A percentile compares a stretch with the other conserved stretches of the same genome.
These are phyloP conservation scores for Achaetomiella virescens DNA, from an alignment of 495 filamentous ascomycete genomes.

Conservation along the genomic window DNA sequence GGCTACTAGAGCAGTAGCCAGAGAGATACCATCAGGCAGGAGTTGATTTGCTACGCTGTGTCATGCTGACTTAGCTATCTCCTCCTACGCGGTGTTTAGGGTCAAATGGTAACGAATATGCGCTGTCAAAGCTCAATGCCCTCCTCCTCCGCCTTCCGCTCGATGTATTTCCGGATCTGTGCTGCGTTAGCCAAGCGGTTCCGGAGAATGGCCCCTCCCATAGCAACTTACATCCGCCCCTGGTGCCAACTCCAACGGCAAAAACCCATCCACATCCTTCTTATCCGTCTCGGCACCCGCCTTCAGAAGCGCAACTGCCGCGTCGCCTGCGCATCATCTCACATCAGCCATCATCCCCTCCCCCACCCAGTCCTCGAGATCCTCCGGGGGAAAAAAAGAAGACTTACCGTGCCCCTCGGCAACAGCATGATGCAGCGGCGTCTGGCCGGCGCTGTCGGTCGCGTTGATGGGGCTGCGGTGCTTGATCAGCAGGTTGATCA, in stretches of 20 bases:
- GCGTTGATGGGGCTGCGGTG: constrained; percentile 79
- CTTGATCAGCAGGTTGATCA: constrained; percentile 74
- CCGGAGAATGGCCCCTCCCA: not conserved
- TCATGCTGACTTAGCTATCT: constrained; percentile 1
- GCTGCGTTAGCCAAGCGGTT: not conserved
- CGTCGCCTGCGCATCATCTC: constrained; percentile 48
- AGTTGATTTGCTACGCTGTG: not conserved
- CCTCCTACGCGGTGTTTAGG: not conserved
- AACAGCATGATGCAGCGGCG: constrained; percentile 87
- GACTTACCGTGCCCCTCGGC: constrained; percentile 75
- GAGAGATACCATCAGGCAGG: constrained; percentile 5
- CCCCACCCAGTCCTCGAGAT: not conserved
- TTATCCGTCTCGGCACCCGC: constrained; percentile 79
- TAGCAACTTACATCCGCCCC: constrained; percentile 49
- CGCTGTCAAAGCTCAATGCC: constrained; percentile 60
- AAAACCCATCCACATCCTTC: constrained; percentile 61
- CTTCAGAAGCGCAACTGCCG: constrained; percentile 74
- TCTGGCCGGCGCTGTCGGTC: constrained; percentile 76
- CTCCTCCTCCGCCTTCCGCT: constrained; percentile 74
- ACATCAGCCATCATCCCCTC: not conserved
- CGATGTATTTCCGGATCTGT: constrained; percentile 69
- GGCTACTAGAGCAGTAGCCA: not conserved
- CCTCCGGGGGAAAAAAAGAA: too few relatives aligned
- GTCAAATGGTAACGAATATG: not conserved
- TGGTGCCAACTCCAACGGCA: constrained; percentile 78